Base-by-base conservation (phyloP, 169 alveolate genomes). In the Plasmodium cynomolgi region DNA sequence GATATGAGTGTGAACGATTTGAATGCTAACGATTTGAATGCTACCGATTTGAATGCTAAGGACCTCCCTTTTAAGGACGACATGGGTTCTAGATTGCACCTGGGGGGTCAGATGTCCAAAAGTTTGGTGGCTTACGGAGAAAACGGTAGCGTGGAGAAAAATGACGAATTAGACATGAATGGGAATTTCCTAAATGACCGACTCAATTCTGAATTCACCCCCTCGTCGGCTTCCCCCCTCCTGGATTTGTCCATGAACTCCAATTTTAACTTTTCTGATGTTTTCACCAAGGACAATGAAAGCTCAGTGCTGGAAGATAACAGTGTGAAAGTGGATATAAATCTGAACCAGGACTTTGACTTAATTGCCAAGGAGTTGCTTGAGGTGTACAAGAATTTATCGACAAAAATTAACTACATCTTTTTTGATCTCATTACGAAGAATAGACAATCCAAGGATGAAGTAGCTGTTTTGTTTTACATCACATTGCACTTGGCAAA, bases 401-500 rank as follows among this genome's bases (percentile, higher is more conserved):
- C 94, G 6, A 90, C 72, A 54, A 79, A 90, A 90, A 80, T 90
- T 39, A 90, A 90, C 72, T 90, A 90, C 54, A 80, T 90, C 7
- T 90, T 90, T 80, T 90, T 90, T 68, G 94, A 90, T 29, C 44
- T 90, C 50, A 90, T 90, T 20, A 90, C 90, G 20, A 90, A 81
- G 82, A 80, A 80, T 90, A 71, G 74, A 41, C 62, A 90, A 62
- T 90, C 94, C 23, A 90, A 80, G 68, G 83, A 79, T 58, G 91
- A 90, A 62, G 74, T 90, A 20, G 17, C 94, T 41, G 83, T 62
- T 79, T 54, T 90, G 56, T 90, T 90, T 90, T 90, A 90, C 50
- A 81, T 80, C 58, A 90, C 94, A 34, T 90, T 90, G 31, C 91
- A 90, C 83, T 90, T 90, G 83, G 94, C 94, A 39, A 90, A 90